Percentiles rank a stretch among this genome's conserved stretches.
Evolutionary conservation across 2,329 filamentous ascomycete genomes (phyloP).

Genomic region (Curvularia verruculosa): DNA sequence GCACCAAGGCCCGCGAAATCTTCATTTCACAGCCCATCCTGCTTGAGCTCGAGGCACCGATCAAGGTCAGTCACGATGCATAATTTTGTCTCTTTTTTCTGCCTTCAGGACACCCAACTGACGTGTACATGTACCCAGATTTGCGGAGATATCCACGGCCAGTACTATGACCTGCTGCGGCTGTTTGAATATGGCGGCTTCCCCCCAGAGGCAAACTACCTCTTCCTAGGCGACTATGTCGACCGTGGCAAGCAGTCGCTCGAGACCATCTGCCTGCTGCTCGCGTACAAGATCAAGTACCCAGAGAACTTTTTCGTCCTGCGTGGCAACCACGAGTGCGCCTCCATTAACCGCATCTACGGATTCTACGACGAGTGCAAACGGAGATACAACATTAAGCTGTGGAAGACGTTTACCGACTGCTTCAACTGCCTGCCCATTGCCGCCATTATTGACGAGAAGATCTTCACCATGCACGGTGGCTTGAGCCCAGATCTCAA

Average conservation of each 20-base stretch:
- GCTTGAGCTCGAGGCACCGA: conserved; percentile 95
- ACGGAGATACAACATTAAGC: conserved; percentile 97
- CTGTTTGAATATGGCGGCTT: conserved; percentile 99
- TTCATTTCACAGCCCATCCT: conserved; percentile 99
- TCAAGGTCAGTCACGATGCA: conserved; percentile 74
- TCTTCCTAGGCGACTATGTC: conserved; percentile 98
- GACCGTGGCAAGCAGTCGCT: conserved; percentile 99
- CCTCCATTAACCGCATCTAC: conserved; percentile 98
- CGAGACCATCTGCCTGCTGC: conserved; percentile 94
- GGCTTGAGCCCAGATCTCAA: conserved; percentile 96
- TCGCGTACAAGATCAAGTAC: conserved; percentile 99
- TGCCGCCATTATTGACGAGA: conserved; percentile 98
- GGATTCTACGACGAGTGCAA: conserved; percentile 99
- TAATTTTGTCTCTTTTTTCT: conserved; percentile 7
- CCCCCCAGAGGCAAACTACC: conserved; percentile 97
- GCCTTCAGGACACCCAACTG: conserved; percentile 16
- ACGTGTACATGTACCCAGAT: conserved; percentile 66
- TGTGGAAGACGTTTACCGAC: conserved; percentile 99
- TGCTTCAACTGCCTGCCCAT: conserved; percentile 99
- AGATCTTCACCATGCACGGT: conserved; percentile 99
- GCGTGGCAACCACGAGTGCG: conserved; percentile 98
- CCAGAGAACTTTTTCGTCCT: conserved; percentile 99
- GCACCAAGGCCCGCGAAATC: conserved; percentile 98
- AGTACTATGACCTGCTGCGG: conserved; percentile 97
- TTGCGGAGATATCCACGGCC: conserved; percentile 97